Conservation (phyloP, 2,329 filamentous ascomycete species). For the Daldinia sp. region DNA sequence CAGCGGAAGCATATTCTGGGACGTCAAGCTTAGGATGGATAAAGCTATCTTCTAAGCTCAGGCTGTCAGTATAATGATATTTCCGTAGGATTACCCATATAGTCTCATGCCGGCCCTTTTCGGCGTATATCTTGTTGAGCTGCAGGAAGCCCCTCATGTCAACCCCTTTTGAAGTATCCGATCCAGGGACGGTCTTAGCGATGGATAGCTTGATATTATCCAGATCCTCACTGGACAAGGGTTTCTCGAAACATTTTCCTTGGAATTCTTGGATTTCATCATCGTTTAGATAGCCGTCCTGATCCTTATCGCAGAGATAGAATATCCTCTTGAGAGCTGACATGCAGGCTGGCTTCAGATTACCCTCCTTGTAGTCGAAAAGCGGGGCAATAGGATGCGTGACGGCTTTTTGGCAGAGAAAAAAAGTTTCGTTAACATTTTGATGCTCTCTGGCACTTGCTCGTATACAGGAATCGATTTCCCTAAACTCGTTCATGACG, state of each 20-base stretch:
- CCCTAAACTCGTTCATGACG: constrained; percentile 97
- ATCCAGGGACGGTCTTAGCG: constrained; percentile 69
- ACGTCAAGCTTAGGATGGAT: constrained; percentile 95
- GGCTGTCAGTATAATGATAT: constrained; percentile 94
- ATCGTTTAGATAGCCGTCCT: constrained; percentile 91
- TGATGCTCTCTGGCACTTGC: constrained; percentile 90
- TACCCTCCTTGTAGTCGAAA: constrained; percentile 92
- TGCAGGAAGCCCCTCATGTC: constrained; percentile 85
- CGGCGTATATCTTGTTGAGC: constrained; percentile 94
- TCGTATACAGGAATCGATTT: constrained; percentile 97
- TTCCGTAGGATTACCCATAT: constrained; percentile 97
- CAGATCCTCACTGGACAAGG: constrained; percentile 80
- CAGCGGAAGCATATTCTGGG: constrained; percentile 88
- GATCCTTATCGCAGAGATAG: constrained; percentile 95
- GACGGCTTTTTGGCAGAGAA: constrained; percentile 96
- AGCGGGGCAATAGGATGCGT: constrained; percentile 96
- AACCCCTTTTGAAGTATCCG: constrained; percentile 74
- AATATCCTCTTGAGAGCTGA: constrained; percentile 90
- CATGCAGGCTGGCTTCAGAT: constrained; percentile 87
- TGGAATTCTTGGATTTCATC: constrained; percentile 92
- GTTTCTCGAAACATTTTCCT: constrained; percentile 88
- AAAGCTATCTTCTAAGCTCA: constrained; percentile 90
- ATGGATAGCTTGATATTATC: constrained; percentile 92
- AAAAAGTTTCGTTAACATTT: constrained; percentile 97
- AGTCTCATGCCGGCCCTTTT: constrained; percentile 96